These are phyloP conservation scores for Dimocarpus longan DNA, from an alignment of 345 rosid genomes.

Conservation along the genomic window DNA sequence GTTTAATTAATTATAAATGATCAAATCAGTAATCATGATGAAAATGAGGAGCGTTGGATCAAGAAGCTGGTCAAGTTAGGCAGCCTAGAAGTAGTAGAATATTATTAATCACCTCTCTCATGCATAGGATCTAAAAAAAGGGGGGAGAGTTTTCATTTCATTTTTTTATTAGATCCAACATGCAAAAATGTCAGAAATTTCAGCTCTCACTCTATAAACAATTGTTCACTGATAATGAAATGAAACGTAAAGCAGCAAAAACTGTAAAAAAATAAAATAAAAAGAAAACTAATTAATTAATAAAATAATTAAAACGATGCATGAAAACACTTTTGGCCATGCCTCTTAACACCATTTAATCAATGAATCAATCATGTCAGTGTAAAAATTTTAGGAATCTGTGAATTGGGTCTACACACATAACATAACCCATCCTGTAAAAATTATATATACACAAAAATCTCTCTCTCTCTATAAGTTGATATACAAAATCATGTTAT, in stretches of 20 bases:
- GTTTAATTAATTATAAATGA: not conserved
- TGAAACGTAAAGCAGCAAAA: not conserved
- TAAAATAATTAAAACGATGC: not conserved
- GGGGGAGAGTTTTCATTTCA: not conserved
- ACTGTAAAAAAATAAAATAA: not conserved
- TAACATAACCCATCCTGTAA: slow-evolving; percentile 23
- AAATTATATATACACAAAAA: not conserved
- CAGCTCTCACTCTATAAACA: slow-evolving; percentile 10
- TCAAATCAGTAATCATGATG: not conserved
- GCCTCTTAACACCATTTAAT: slow-evolving; percentile 27
- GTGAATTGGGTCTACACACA: slow-evolving; percentile 6
- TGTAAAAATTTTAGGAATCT: slow-evolving; percentile 38
- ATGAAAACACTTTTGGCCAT: slow-evolving; percentile 36
- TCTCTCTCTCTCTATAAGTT: slow-evolving; percentile 7
- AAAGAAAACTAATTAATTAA: not conserved
- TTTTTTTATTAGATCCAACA: slow-evolving; percentile 19
- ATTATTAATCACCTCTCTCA: not conserved
- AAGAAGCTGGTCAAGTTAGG: slow-evolving; percentile 23
- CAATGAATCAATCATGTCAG: slow-evolving; percentile 56
- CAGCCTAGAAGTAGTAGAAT: not conserved
- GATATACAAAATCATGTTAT: slow-evolving; percentile 25
- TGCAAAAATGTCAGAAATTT: slow-evolving; percentile 45
- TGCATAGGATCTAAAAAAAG: not conserved
- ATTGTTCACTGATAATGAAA: not conserved
- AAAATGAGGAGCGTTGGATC: not conserved